phyloP scores from a whole-genome alignment of 2,329 filamentous ascomycete genomes.

The Ilyonectria mors-panacis region DNA sequence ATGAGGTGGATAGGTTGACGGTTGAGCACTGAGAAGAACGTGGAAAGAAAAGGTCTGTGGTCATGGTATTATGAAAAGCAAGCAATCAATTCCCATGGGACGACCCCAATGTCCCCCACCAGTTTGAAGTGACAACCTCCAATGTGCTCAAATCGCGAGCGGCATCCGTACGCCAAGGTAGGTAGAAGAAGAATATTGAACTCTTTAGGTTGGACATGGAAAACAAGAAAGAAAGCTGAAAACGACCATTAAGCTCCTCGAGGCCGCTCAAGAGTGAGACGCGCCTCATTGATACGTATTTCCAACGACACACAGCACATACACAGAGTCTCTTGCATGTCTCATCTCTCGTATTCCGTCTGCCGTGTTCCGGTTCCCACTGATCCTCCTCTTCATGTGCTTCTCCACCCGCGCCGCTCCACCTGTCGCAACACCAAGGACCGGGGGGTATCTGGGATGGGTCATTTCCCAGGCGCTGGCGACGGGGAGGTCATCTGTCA shows the following conservation, averaged over 20 bases:
- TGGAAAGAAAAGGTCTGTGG: slow-evolving; percentile 34
- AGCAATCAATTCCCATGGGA: slow-evolving; percentile 41
- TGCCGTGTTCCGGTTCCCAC: slow-evolving; percentile 18
- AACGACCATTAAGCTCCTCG: slow-evolving; percentile 1
- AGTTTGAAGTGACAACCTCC: neutral
- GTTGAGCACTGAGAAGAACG: neutral
- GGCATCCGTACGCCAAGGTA: neutral
- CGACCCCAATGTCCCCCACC: neutral
- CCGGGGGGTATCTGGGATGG: slow-evolving; percentile 2
- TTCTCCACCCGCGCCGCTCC: slow-evolving; percentile 9
- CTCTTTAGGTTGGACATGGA: neutral
- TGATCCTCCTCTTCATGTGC: slow-evolving; percentile 9
- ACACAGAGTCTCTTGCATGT: slow-evolving; percentile 10
- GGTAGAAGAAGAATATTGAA: neutral
- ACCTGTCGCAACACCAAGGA: neutral
- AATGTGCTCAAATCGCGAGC: neutral
- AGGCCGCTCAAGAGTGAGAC: neutral
- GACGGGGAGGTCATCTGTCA: slow-evolving; percentile 4
- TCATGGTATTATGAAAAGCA: slow-evolving; percentile 39
- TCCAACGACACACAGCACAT: slow-evolving; percentile 10
- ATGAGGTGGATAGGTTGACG: neutral
- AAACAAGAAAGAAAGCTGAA: neutral
- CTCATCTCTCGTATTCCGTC: slow-evolving; percentile 20
- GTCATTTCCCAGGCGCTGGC: neutral
- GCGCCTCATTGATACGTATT: neutral